Evolutionary conservation across 2,329 filamentous ascomycete genomes (phyloP).

Genomic region (Neonectria coccinea): DNA sequence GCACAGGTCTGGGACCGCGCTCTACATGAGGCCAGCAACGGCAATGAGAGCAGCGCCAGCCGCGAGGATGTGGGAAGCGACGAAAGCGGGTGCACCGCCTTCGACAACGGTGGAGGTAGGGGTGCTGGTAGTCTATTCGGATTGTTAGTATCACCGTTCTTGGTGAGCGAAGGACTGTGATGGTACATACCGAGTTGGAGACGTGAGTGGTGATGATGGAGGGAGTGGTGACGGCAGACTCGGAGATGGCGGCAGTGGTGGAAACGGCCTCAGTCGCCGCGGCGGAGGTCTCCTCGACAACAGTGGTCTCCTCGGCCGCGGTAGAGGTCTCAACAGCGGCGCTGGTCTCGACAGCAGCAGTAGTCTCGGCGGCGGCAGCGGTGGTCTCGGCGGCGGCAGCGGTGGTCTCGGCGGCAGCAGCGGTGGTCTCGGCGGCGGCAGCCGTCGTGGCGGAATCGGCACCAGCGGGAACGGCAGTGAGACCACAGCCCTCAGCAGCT

Average conservation of each 20-base stretch:
- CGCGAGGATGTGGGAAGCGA: slow-evolving; percentile 23
- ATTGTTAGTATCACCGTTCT: background rate
- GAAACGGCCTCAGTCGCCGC: slow-evolving; percentile 15
- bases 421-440: slow-evolving; percentile 27
- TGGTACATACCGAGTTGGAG: slow-evolving; percentile 29
- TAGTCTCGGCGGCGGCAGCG: slow-evolving; percentile 8
- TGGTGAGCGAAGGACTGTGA: no score
- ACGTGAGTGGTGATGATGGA: slow-evolving; percentile 6
- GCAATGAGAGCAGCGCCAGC: slow-evolving; percentile 31
- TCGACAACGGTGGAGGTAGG: slow-evolving; percentile 24
- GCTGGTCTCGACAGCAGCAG: slow-evolving; percentile 12
- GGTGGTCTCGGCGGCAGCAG: slow-evolving; percentile 20
- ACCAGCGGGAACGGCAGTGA: slow-evolving; percentile 42
- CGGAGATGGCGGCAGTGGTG: slow-evolving; percentile 8
- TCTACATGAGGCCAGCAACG: slow-evolving; percentile 30
- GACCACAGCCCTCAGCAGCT: slow-evolving; percentile 53
- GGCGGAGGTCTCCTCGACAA: slow-evolving; percentile 5
- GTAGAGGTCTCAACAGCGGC: slow-evolving; percentile 12
- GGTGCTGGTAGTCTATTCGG: slow-evolving; percentile 20
- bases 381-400: slow-evolving; percentile 19
- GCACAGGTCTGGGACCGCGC: background rate
- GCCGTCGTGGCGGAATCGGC: slow-evolving; percentile 27
- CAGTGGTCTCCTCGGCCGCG: slow-evolving; percentile 3
- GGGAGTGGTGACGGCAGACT: slow-evolving; percentile 9
- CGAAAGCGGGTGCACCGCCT: slow-evolving; percentile 27